These are phyloP conservation scores for Rhizopus delemar DNA, from an alignment of 371 early-diverging fungal genomes.

Conservation along the genomic window DNA sequence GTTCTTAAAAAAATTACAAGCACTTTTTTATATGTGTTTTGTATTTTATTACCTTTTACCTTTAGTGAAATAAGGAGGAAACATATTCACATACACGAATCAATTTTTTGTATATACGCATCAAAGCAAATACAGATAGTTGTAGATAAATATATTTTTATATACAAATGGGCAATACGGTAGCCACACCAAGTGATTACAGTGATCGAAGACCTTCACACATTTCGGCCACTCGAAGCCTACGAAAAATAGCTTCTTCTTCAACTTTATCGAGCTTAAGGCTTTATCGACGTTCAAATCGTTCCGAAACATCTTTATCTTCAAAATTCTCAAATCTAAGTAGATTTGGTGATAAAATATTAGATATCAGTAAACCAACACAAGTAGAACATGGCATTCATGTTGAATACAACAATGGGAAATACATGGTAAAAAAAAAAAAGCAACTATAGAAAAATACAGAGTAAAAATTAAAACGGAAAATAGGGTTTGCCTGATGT, in stretches of 20 bases:
- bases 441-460: slow-evolving; percentile 1
- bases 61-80: background rate
- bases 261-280: slow-evolving; percentile 44
- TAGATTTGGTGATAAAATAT: slow-evolving; percentile 48
- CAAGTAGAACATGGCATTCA: slow-evolving; percentile 70
- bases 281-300: slow-evolving; percentile 40
- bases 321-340: slow-evolving; percentile 40
- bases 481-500: slow-evolving; percentile 67
- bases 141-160: background rate
- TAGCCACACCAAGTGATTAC: slow-evolving; percentile 24
- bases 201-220: slow-evolving; percentile 37
- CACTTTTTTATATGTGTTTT: background rate
- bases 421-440: slow-evolving; percentile 52
- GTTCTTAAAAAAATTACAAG: background rate
- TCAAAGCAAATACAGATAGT: background rate
- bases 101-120: background rate
- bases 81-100: background rate
- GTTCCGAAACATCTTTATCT: slow-evolving; percentile 41
- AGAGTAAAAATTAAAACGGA: background rate
- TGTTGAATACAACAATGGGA: slow-evolving; percentile 66
- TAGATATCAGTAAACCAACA: slow-evolving; percentile 66
- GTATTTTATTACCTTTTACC: background rate
- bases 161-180: slow-evolving; percentile 29
- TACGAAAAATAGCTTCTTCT: slow-evolving; percentile 45
- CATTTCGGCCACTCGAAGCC: slow-evolving; percentile 26